Percentiles rank a stretch among this genome's conserved stretches.
phyloP scores from a whole-genome alignment of 306 rosid genomes.

The Pterocarpus santalinus region DNA sequence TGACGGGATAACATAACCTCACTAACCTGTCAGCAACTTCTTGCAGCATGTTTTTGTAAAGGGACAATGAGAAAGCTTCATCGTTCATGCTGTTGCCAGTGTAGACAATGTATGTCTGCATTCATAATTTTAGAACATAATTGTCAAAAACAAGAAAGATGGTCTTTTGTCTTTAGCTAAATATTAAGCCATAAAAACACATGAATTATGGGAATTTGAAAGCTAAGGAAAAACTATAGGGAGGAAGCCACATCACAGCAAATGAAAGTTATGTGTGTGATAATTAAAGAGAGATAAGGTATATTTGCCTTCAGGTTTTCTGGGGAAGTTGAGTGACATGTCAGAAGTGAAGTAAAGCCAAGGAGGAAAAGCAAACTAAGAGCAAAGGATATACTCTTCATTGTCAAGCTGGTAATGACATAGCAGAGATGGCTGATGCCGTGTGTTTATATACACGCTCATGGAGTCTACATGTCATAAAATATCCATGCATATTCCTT shows the following conservation, averaged over 20 bases:
- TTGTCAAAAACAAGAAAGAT: too few species aligned
- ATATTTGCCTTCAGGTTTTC: slow-evolving; percentile 30
- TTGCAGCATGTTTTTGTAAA: slow-evolving; percentile 46
- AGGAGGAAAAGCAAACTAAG: slow-evolving; percentile 40
- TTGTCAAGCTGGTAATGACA: background rate
- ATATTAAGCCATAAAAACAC: too few species aligned
- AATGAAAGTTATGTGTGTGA: background rate
- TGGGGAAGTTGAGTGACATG: slow-evolving; percentile 36
- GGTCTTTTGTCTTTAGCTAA: too few species aligned
- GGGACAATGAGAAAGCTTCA: slow-evolving; percentile 34
- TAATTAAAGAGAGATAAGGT: background rate
- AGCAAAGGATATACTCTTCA: slow-evolving; percentile 2
- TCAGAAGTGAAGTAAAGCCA: slow-evolving; percentile 24
- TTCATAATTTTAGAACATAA: background rate
- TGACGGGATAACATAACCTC: background rate
- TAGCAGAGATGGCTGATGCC: background rate
- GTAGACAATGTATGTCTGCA: slow-evolving; percentile 63
- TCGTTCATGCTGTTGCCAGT: slow-evolving; percentile 43
- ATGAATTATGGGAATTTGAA: too few species aligned
- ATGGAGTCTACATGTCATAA: background rate
- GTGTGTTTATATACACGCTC: slow-evolving; percentile 9
- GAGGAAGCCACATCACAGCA: too few species aligned
- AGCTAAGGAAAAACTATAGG: too few species aligned
- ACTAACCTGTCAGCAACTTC: slow-evolving; percentile 52
- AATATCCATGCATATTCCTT: slow-evolving; percentile 13